phyloP scores from a whole-genome alignment of 495 filamentous ascomycete genomes.

The Alectoria sarmentosa region DNA sequence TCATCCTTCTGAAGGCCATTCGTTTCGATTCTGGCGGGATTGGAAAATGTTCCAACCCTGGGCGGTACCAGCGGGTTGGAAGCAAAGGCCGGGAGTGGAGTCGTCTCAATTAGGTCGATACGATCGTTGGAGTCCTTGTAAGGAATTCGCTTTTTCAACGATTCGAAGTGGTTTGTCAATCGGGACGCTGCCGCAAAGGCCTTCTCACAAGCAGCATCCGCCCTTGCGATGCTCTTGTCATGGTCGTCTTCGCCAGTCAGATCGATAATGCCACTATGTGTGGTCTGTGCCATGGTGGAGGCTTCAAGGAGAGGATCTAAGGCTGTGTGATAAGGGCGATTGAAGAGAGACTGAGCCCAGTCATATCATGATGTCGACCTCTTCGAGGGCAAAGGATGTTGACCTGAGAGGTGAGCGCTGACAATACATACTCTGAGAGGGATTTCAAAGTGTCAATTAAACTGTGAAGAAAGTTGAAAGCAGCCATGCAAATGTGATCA shows the following conservation, averaged over 20 bases:
- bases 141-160: background rate
- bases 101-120: background rate
- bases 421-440: background rate
- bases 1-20: background rate
- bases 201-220: background rate
- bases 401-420: background rate
- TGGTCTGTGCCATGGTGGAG: background rate
- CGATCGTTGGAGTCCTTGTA: background rate
- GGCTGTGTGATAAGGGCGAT: background rate
- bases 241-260: slow-evolving; percentile 16
- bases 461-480: background rate
- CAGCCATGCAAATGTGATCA: background rate
- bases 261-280: slow-evolving; percentile 7
- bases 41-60: background rate
- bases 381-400: background rate
- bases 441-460: background rate
- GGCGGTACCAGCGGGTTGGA: background rate
- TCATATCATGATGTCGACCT: background rate
- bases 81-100: too few relatives aligned
- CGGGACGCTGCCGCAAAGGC: slow-evolving; percentile 1
- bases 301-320: background rate
- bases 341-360: background rate
- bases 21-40: background rate
- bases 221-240: background rate
- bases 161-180: slow-evolving; percentile 3